A percentile compares a stretch with the other conserved stretches of the same genome.
Conservation (phyloP, 1,284 basidiomycete genomes). For the Apiotrichum akiyoshidainum region DNA sequence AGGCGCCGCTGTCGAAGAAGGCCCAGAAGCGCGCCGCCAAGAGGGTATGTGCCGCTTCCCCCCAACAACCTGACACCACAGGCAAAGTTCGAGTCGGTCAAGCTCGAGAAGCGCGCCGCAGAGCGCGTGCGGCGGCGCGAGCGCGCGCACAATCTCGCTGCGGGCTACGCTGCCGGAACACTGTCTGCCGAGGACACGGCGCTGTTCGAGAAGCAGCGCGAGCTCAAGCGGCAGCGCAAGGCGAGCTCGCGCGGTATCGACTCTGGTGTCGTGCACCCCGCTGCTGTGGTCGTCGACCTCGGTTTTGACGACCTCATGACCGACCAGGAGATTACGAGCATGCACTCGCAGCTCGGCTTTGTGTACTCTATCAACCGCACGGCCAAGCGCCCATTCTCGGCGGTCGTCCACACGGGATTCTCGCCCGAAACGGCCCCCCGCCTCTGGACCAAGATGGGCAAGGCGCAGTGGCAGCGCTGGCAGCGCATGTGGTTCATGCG, state of each 20-base stretch:
- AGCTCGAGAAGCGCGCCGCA: constrained; percentile 34
- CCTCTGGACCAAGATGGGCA: constrained; percentile 37
- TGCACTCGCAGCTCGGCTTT: constrained; percentile 82
- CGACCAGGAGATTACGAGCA: constrained; percentile 87
- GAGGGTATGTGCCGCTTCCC: constrained; percentile 26
- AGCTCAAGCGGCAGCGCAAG: constrained; percentile 9
- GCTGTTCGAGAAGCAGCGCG: constrained; percentile 26
- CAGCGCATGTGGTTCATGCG: constrained; percentile 68
- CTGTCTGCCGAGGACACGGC: constrained; percentile 30
- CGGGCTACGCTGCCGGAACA: constrained; percentile 37
- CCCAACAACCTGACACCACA: constrained; percentile 14
- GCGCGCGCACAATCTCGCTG: constrained; percentile 20
- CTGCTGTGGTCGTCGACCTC: constrained; percentile 80
- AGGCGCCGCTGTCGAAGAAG: constrained; percentile 21
- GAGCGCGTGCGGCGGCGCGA: constrained; percentile 34
- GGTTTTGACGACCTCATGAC: constrained; percentile 94
- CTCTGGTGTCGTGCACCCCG: constrained; percentile 53
- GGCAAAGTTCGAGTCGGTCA: constrained; percentile 22
- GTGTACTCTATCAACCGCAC: constrained; percentile 81
- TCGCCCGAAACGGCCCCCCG: constrained; percentile 35
- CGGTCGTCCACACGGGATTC: constrained; percentile 74
- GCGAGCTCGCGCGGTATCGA: constrained; percentile 16
- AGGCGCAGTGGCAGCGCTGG: constrained; percentile 67
- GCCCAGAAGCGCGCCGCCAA: constrained; percentile 41
- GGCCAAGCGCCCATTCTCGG: constrained; percentile 65